Base-by-base conservation (phyloP, 1,139 yeast genomes). In the Hyphopichia burtonii region DNA sequence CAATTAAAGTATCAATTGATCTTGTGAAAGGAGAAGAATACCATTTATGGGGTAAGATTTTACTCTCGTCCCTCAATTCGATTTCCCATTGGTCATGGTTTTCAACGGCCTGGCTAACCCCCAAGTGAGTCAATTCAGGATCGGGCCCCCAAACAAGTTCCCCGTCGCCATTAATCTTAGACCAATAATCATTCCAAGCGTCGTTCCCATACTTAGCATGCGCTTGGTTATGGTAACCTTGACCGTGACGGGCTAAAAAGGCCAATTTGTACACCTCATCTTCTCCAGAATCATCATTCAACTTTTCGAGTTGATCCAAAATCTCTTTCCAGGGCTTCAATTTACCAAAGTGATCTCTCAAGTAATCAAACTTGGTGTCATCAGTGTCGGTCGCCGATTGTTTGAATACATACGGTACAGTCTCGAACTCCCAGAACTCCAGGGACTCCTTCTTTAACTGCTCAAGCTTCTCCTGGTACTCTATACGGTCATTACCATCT, bases 81-180 rank as follows among this genome's bases (percentile, higher is more conserved):
- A 47, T 35, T 40, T 53, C 49, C 66, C 70, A 56, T 19, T 53
- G 59, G 37, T 41, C 31, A 33, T 53, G 50, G 42, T 65, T 65
- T 23, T 52, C 62, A 39, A 54, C 54, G n/a, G 78, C 78, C 49
- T 71, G 77, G 19, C 53, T 51, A 32, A 58, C 46, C 2, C 78
- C 78, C 46, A 66, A 58, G 3, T 62, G 66, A 6, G 77, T 72
- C 50, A 73, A 66, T 36, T 61, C 63, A 1, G 78, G 74, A 50
- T 73, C 78, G 0, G 78, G 78, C 2, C 72, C 79, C 76, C 77
- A 73, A 3, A 62, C 68, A 8, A 68, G 58, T 31, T 65, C 61
- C 7, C 74, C 78, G 48, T 73, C 76, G 1, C 76, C 76, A 40
- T 60, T 63, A 38, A 68, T 48, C 41, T 63, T 68, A 37, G 71